phyloP scores from a whole-genome alignment of 345 rosid species.

The Eucalyptus polybractea region DNA sequence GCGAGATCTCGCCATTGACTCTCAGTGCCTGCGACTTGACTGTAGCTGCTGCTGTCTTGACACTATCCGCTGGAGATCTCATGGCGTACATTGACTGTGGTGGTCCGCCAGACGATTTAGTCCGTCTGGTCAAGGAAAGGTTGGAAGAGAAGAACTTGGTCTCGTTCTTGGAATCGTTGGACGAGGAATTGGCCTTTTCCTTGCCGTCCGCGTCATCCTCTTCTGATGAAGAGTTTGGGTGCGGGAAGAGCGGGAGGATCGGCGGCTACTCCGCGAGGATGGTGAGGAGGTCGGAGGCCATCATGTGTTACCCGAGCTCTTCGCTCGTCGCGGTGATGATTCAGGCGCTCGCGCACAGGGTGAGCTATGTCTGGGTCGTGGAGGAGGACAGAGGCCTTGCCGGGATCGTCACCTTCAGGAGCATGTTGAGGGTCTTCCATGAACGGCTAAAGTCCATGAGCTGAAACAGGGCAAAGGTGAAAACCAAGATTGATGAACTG shows the following conservation, averaged over 20 bases:
- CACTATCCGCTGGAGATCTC: constrained; percentile 39
- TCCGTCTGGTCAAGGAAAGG: constrained; percentile 25
- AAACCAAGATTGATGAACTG: background rate
- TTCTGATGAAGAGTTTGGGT: constrained; percentile 28
- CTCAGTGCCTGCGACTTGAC: constrained; percentile 27
- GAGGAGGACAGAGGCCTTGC: constrained; percentile 28
- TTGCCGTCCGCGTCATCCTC: constrained; percentile 5
- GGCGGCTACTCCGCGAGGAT: constrained; percentile 11
- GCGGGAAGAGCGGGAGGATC: constrained; percentile 4
- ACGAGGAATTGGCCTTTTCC: constrained; percentile 19
- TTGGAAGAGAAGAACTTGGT: constrained; percentile 24
- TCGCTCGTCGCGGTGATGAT: constrained; percentile 59
- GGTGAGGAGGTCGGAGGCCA: constrained; percentile 22
- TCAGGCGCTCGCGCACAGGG: constrained; percentile 48
- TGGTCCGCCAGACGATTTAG: constrained; percentile 30
- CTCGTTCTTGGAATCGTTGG: constrained; percentile 21
- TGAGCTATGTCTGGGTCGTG: constrained; percentile 43
- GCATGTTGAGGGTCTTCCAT: constrained; percentile 37
- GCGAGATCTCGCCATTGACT: constrained; percentile 37
- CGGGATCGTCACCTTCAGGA: constrained; percentile 38
- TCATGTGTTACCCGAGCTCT: constrained; percentile 39
- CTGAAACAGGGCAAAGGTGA: background rate
- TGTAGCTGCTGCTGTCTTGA: constrained; percentile 35
- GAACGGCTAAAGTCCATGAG: constrained; percentile 14
- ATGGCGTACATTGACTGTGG: constrained; percentile 45